Conservation (phyloP, 2,329 filamentous ascomycete species). For the Nemania sp. region DNA sequence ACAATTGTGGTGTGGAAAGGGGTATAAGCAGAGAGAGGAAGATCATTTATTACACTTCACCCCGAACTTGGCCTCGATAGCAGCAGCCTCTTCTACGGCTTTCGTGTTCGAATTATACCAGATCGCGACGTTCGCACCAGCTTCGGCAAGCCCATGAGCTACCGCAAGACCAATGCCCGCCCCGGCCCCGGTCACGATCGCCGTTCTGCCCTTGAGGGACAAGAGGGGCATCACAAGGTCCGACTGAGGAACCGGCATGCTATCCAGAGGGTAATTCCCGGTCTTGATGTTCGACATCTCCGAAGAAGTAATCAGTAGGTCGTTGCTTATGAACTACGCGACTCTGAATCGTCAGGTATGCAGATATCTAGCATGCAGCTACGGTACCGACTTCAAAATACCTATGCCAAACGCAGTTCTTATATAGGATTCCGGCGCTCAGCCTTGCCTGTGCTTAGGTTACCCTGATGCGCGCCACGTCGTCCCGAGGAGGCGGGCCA, state of each 20-base stretch:
- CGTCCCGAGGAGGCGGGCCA: background rate
- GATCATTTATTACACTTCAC: conserved; percentile 62
- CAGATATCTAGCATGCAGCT: too few species aligned
- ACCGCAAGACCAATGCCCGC: conserved; percentile 68
- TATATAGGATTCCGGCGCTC: too few species aligned
- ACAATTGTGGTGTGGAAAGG: background rate
- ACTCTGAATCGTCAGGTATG: too few species aligned
- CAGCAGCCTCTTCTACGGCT: conserved; percentile 63
- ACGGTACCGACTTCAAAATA: too few species aligned
- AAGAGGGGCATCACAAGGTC: conserved; percentile 66
- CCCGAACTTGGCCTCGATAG: conserved; percentile 67
- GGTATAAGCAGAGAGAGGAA: background rate
- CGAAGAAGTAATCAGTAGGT: background rate
- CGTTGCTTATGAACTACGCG: background rate
- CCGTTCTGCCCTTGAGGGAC: conserved; percentile 71
- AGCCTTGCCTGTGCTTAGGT: background rate
- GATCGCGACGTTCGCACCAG: conserved; percentile 72
- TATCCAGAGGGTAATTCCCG: conserved; percentile 62
- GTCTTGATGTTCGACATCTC: conserved; percentile 49
- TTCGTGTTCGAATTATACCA: conserved; percentile 74
- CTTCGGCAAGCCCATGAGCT: conserved; percentile 68
- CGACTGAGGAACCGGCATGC: conserved; percentile 52
- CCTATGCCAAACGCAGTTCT: too few species aligned
- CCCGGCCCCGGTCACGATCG: conserved; percentile 64
- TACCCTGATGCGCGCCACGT: background rate